Evolutionary conservation across 352 stramenopile genomes (phyloP), one percentile per base, ranked within the genome.

Genomic region (Pythium rhizo-oryzae): DNA sequence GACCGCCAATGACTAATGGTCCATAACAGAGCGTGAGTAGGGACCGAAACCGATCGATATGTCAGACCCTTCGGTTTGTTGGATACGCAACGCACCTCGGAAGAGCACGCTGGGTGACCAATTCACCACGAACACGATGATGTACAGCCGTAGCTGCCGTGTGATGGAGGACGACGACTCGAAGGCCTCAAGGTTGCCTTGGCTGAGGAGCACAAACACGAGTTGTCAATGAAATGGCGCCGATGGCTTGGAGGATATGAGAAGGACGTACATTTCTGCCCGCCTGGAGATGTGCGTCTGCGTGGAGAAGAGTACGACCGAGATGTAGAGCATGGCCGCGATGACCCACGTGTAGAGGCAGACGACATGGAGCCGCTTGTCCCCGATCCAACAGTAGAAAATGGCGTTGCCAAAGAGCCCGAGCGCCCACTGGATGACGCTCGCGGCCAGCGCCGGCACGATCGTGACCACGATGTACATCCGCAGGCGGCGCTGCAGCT

Each of bases 371-470:
- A 79, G 77, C 43, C 69, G 65, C 28, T 62, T 70, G 44, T 87
- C 77, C 46, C 56, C 49, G 21, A 94, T 69, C 85, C 84, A 94
- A 79, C 87, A 96, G 74, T 90, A 94, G 66, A 92, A 94, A 25
- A 75, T 84, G 37, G 85, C 81, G 59, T 83, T 54, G 28, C 70
- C 78, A 44, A 69, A 67, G 21, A 67, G 53, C 12, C 51, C 58
- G 50, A 59, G 49, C 11, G 54, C 52, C 47, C 67, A 74, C 76
- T 78, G 57, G 13, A 80, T 54, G 9, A 72, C 66, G 37, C 77
- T 84, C 25, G 67, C 75, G 25, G 63, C 51, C 12, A 87, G 66
- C 2, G 84, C 62, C 1, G 82, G 81, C 13, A 85, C 67, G 52
- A 87, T 67, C 0, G 74, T 85, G 37, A 86, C 37, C 24, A 79